A percentile compares a stretch with the other conserved stretches of the same genome.
These are phyloP conservation scores for Lipomyces anomalus DNA, from an alignment of 805 yeast genomes.

Conservation along the genomic window DNA sequence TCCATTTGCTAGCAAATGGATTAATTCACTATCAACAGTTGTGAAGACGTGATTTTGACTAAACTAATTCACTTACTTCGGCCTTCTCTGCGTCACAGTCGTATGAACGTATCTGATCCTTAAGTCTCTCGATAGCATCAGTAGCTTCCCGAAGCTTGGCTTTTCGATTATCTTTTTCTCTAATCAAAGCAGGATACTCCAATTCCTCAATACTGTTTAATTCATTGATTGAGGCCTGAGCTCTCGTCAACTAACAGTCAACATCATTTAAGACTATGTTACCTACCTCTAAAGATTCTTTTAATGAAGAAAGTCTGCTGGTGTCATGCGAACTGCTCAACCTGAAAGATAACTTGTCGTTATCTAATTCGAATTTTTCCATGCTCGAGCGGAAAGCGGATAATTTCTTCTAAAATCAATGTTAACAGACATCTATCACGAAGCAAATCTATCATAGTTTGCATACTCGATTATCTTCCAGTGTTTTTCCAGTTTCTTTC, in stretches of 20 bases:
- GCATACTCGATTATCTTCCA: too few species aligned
- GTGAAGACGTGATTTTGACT: too few species aligned
- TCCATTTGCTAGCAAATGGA: too few species aligned
- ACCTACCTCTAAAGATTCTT: constrained; percentile 1
- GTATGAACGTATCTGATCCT: not conserved
- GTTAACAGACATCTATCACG: too few species aligned
- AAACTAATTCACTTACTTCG: too few species aligned
- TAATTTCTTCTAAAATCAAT: not conserved
- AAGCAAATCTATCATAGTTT: too few species aligned
- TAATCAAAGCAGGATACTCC: constrained; percentile 8
- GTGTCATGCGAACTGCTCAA: constrained; percentile 8
- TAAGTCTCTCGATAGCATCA: not conserved
- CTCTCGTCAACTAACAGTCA: not conserved
- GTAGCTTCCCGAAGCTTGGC: constrained; percentile 1
- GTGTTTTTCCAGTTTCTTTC: too few species aligned
- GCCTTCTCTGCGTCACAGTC: not conserved
- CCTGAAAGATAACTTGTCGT: constrained; percentile 1
- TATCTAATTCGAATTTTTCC: not conserved
- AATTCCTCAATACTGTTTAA: not conserved
- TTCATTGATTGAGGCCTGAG: not conserved
- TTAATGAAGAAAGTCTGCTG: constrained; percentile 6
- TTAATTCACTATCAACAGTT: too few species aligned
- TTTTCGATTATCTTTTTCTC: constrained; percentile 5
- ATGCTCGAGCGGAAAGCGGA: constrained; percentile 13
- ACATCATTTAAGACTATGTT: too few species aligned